These are phyloP conservation scores for Zoysia matrella DNA, from an alignment of 202 grass and related monocot genomes.

Conservation along the genomic window DNA sequence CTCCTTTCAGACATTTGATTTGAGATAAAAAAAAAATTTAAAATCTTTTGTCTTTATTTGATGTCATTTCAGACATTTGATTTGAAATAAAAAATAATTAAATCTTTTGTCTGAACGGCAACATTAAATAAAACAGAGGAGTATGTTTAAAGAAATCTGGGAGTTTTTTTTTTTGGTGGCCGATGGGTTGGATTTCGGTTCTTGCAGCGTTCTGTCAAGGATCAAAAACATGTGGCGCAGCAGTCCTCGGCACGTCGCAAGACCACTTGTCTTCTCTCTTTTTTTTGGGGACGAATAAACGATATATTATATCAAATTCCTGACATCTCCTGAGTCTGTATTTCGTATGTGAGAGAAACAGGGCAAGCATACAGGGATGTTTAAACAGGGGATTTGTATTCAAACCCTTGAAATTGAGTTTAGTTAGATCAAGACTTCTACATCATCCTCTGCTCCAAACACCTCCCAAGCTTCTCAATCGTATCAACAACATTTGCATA, in stretches of 20 bases:
- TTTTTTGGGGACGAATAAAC: neutral
- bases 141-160: too few relatives aligned
- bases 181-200: too few relatives aligned
- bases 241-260: neutral
- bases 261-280: too few relatives aligned
- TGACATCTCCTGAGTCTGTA: too few relatives aligned
- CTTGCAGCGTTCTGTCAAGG: neutral
- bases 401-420: neutral
- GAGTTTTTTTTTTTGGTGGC: too few relatives aligned
- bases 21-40: too few relatives aligned
- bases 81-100: too few relatives aligned
- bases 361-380: neutral
- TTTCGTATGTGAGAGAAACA: neutral
- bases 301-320: neutral
- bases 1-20: too few relatives aligned
- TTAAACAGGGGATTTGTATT: neutral
- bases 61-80: too few relatives aligned
- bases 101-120: too few relatives aligned
- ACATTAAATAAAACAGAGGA: too few relatives aligned
- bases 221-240: neutral
- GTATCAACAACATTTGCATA: neutral
- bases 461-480: neutral
- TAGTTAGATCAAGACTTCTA: neutral
- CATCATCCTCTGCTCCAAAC: neutral
- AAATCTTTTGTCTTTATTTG: too few relatives aligned